Base-by-base conservation (phyloP, 805 yeast species). In the Pichia ethanolica region DNA sequence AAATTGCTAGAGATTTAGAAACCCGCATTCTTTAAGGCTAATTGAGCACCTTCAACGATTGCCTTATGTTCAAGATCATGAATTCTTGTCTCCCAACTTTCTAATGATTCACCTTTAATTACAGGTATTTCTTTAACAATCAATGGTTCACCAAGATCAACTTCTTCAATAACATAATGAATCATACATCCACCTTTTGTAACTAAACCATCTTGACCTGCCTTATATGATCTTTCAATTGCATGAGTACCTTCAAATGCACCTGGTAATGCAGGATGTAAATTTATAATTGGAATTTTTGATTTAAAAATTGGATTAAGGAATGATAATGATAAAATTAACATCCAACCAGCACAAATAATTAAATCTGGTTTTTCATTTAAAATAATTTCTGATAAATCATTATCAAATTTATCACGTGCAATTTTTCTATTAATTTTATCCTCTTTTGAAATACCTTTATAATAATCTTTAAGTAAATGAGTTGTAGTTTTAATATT, bases 301-400 rank as follows among this genome's bases (percentile, higher is more conserved):
- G 74, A 79, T 3, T 74, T 64, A 45, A 72, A 78, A 35, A 90
- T 66, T 4, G 90, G 89, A 38, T 71, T 68, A 52, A 93, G 72
- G 56, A 89, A 89, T 25, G 79, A 73, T 4, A 88, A 82, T 1
- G 97, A 86, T 52, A 93, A 73, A 51, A 93, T 93, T 46, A 93
- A 76, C 90, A 93, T 83, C 99, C 99, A 93, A 2, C 99, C 99
- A 5, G 99, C 99, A 69, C 99, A 93, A 6, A 93, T 97, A 39
- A 93, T 82, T 54, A 93, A 73, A 56, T 86, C 87, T 5, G 98
- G 98, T 56, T 75, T 74, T 47, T 79, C 74, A 1, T 59, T 53
- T 27, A 87, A 64, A 26, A 93, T 79, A 27, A 83, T 60, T 44
- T 77, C 70, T 9, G 96, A 91, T 41, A 93, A 73, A 54, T 93